phyloP scores from a whole-genome alignment of 495 filamentous ascomycete genomes.

The Penicillium nucicola region DNA sequence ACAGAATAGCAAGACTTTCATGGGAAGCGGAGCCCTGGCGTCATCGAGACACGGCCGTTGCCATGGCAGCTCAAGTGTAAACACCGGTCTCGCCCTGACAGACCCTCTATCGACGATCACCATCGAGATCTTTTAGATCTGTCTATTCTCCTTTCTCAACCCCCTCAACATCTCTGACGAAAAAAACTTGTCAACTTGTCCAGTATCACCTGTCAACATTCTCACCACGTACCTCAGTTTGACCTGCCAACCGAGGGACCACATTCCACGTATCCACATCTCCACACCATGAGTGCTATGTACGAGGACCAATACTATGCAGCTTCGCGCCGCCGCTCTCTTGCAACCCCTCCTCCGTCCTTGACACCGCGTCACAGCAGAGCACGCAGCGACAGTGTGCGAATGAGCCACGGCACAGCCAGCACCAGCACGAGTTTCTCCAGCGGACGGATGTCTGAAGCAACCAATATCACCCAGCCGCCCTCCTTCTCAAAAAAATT shows the following conservation, averaged over 20 bases:
- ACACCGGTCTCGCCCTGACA: conserved; percentile 29
- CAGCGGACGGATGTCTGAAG: conserved; percentile 65
- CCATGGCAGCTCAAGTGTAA: conserved; percentile 45
- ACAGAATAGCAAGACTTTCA: conserved; percentile 9
- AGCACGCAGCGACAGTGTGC: conserved; percentile 56
- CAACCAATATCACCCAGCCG: conserved; percentile 81
- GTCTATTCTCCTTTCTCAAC: conserved; percentile 7
- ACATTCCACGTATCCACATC: conserved; percentile 14
- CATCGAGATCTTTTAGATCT: conserved; percentile 24
- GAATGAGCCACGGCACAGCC: conserved; percentile 75
- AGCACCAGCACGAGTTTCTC: conserved; percentile 72
- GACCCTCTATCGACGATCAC: conserved; percentile 23
- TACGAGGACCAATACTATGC: conserved; percentile 51
- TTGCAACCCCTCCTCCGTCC: conserved; percentile 46
- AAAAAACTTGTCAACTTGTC: background rate
- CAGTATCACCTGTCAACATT: background rate
- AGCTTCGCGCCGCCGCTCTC: conserved; percentile 46
- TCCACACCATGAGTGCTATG: conserved; percentile 38
- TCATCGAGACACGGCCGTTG: conserved; percentile 35
- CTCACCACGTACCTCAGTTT: too few species aligned
- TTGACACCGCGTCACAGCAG: conserved; percentile 48
- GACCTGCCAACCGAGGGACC: conserved; percentile 8
- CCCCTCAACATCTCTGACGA: conserved; percentile 8
- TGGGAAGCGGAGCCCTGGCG: conserved; percentile 25
- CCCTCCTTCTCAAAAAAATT: conserved; percentile 98